A percentile compares a stretch with the other conserved stretches of the same genome.
Evolutionary conservation across 805 yeast genomes (phyloP).

Genomic region (Metschnikowia santaceciliae): DNA sequence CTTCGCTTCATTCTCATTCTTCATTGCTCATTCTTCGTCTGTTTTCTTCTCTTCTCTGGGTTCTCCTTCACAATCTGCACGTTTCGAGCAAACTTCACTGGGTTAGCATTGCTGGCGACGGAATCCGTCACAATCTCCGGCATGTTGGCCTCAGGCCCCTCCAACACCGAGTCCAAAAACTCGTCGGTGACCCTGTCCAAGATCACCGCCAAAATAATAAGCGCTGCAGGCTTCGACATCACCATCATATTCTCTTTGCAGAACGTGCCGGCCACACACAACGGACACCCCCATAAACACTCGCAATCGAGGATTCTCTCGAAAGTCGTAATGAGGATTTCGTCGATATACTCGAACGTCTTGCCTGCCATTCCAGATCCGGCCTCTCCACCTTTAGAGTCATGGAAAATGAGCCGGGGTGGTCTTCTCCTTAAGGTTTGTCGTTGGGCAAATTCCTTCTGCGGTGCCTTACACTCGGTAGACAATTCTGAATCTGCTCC

Average conservation of each 20-base stretch:
- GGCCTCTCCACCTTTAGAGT: constrained; percentile 71
- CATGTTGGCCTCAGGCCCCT: constrained; percentile 76
- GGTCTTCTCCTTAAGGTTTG: constrained; percentile 76
- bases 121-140: constrained; percentile 70
- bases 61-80: constrained; percentile 36
- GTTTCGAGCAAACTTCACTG: constrained; percentile 60
- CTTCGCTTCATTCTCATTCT: too few relatives aligned
- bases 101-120: constrained; percentile 48
- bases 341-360: constrained; percentile 74
- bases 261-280: constrained; percentile 77
- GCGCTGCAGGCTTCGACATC: constrained; percentile 82
- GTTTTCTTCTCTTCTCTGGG: background rate
- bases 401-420: constrained; percentile 80
- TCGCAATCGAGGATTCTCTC: constrained; percentile 59
- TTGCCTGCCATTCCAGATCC: constrained; percentile 80
- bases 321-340: constrained; percentile 57
- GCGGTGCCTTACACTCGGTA: constrained; percentile 97
- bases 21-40: too few relatives aligned
- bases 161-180: constrained; percentile 42
- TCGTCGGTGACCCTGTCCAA: constrained; percentile 51
- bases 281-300: constrained; percentile 77
- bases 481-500: constrained; percentile 56
- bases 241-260: constrained; percentile 83
- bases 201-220: constrained; percentile 59
- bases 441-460: constrained; percentile 82